A percentile compares a stretch with the other conserved stretches of the same genome.
Conservation (phyloP, 768 basidiomycete species). For the Termitomyces sp. region DNA sequence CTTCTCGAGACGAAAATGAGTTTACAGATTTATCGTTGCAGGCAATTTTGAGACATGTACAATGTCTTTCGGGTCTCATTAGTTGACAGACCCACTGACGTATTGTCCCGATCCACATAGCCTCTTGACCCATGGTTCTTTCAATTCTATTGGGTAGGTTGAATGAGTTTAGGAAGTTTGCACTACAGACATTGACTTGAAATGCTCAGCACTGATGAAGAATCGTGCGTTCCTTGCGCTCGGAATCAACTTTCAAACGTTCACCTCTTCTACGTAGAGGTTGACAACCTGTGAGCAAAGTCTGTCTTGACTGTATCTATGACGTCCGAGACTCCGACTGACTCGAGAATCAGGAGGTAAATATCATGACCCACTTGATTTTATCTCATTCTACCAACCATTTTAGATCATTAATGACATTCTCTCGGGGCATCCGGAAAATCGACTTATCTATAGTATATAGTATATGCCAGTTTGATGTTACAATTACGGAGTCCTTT, state of each 20-base stretch:
- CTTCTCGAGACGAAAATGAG: slow-evolving; percentile 81
- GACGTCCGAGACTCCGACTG: slow-evolving; percentile 56
- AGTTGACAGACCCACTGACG: slow-evolving; percentile 71
- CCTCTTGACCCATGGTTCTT: slow-evolving; percentile 63
- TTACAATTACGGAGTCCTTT: not conserved
- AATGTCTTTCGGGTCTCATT: not conserved
- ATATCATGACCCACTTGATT: not conserved
- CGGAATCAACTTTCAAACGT: not conserved
- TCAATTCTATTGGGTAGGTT: slow-evolving; percentile 69
- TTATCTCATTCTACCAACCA: not conserved
- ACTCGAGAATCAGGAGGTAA: slow-evolving; percentile 51
- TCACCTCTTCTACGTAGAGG: slow-evolving; percentile 38
- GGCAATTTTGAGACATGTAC: slow-evolving; percentile 35
- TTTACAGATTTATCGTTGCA: slow-evolving; percentile 77
- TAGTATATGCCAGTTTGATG: not conserved
- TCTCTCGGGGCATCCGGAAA: slow-evolving; percentile 48
- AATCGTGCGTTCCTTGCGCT: slow-evolving; percentile 44
- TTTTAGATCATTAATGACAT: slow-evolving; percentile 59
- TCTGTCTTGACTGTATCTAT: slow-evolving; percentile 55
- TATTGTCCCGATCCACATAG: slow-evolving; percentile 89
- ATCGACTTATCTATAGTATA: slow-evolving; percentile 70
- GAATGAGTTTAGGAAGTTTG: not conserved
- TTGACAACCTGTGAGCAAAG: slow-evolving; percentile 51
- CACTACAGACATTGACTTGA: not conserved
- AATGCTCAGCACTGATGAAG: slow-evolving; percentile 65